These are phyloP conservation scores for Primulina huaijiensis DNA, from an alignment of 257 asterid genomes.

Conservation along the genomic window DNA sequence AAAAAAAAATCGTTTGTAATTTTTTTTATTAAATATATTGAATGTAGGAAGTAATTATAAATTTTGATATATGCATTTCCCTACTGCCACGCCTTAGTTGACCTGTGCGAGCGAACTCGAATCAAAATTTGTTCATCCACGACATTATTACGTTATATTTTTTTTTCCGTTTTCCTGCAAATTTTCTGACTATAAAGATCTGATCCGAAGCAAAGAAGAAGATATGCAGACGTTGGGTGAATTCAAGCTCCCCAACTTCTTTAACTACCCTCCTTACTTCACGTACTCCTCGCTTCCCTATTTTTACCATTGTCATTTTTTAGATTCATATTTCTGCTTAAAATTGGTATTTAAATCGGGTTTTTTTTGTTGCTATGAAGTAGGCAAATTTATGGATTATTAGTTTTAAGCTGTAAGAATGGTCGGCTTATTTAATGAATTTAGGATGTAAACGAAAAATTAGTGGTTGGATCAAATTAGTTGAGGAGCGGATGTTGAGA, in stretches of 20 bases:
- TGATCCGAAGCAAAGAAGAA: slow-evolving; percentile 13
- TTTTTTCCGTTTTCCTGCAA: too few species aligned
- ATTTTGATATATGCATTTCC: too few species aligned
- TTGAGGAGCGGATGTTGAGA: not conserved
- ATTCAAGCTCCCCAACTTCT: slow-evolving; percentile 67
- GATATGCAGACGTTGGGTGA: slow-evolving; percentile 67
- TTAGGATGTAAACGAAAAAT: not conserved
- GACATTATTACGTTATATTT: too few species aligned
- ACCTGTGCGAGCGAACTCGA: too few species aligned
- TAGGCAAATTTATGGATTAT: not conserved
- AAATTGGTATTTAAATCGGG: not conserved
- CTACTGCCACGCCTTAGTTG: too few species aligned
- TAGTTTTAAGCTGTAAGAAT: not conserved
- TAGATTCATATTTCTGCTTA: not conserved
- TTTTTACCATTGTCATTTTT: slow-evolving; percentile 1
- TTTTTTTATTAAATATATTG: too few species aligned
- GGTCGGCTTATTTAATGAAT: too few species aligned
- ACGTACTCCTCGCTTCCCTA: slow-evolving; percentile 40
- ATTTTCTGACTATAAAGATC: not conserved
- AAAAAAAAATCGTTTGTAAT: too few species aligned
- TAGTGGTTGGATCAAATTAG: not conserved
- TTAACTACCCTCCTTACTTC: slow-evolving; percentile 70
- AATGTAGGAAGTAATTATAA: too few species aligned
- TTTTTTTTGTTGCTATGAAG: not conserved
- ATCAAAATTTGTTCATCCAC: too few species aligned